Evolutionary conservation across 768 basidiomycete species (phyloP).

Genomic region (Tricholoma saponaceum): DNA sequence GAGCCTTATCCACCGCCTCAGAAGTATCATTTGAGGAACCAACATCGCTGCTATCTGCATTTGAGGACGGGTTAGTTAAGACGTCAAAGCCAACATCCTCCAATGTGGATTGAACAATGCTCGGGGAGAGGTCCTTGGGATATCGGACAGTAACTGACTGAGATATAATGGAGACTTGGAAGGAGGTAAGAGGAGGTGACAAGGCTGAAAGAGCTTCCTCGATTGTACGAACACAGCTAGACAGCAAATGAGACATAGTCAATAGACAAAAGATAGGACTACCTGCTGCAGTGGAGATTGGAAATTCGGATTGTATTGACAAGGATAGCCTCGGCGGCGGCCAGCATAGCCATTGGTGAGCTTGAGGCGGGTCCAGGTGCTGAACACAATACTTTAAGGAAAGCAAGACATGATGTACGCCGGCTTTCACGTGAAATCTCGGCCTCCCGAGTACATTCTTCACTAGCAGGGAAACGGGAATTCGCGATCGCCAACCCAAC

Average conservation of each 20-base stretch:
- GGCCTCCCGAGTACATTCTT: background rate
- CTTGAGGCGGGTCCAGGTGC: constrained; percentile 8
- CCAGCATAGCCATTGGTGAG: background rate
- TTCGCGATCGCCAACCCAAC: background rate
- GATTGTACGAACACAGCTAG: background rate
- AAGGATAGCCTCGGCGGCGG: background rate
- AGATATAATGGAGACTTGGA: background rate
- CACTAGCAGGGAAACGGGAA: background rate
- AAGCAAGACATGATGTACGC: background rate
- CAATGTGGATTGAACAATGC: background rate
- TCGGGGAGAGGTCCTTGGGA: background rate
- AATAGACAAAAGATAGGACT: background rate
- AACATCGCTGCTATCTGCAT: background rate
- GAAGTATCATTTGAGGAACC: background rate
- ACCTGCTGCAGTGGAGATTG: constrained; percentile 53
- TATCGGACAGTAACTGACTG: background rate
- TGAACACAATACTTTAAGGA: background rate
- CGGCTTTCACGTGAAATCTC: background rate
- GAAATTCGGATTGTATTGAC: constrained; percentile 17
- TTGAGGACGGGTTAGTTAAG: background rate
- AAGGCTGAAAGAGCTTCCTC: background rate
- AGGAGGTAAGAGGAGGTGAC: background rate
- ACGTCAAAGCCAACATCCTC: background rate
- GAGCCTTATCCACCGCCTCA: background rate
- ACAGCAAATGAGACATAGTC: background rate